Base-by-base conservation (phyloP, 805 yeast species). In the Wickerhamiella azyma region DNA sequence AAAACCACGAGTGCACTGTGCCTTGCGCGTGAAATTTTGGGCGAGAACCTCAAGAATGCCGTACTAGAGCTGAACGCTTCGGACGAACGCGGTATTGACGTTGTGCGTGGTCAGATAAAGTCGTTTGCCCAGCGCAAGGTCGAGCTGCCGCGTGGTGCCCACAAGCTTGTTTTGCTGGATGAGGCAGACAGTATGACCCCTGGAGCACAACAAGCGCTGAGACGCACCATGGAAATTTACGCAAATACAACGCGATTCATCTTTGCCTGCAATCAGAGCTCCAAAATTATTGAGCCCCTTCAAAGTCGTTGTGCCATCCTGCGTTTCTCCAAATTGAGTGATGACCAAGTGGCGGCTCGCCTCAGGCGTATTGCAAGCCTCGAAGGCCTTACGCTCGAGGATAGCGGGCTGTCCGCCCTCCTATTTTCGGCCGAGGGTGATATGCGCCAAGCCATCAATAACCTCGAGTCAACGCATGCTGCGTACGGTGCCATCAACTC, bases 121-220 rank as follows among this genome's bases (percentile, higher is more conserved):
- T 85, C 84, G 51, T 92, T 92, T 72, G 97, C 98, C 3, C 96
- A 86, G 59, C 88, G 88, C 56, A 88, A 85, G 60, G 89, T 88
- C 41, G 78, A 71, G 58, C 67, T 92, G 52, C 94, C 96, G 0
- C 74, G 79, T 0, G 96, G 96, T 1, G 73, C 89, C 54, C 96
- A 89, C 60, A 92, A 92, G 71, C 84, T 92, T 47, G 74, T 92
- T 53, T 89, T 92, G 45, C 66, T 92, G 52, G 98, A 89, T 63
- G 98, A 86, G 64, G 96, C 96, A 0, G 96, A 86, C 60, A 80
- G 92, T 10, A 86, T 86, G 96, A 86, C 96, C 0, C 85, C 94
- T 0, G 96, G 94, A 33, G 96, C 96, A 2, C 96, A 86, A 61
- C 94, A 85, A 61, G 96, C 96, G 0, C 66, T 88, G 55, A 73